Evolutionary conservation across 2,329 filamentous ascomycete species (phyloP).

Genomic region (Emergomyces africanus): DNA sequence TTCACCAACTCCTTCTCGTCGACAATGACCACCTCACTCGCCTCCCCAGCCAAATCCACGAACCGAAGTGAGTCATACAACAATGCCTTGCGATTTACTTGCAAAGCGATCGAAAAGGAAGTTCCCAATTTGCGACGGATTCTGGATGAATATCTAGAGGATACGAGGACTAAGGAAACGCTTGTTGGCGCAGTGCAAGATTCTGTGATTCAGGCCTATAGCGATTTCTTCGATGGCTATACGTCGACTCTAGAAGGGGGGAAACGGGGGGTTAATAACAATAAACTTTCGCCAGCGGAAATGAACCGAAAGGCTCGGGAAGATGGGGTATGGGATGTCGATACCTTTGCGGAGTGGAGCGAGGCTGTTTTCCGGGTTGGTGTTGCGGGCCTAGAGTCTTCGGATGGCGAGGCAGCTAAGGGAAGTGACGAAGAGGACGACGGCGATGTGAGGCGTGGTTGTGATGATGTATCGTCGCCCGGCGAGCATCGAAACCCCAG

Average conservation of each 20-base stretch:
- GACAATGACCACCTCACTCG: constrained; percentile 39
- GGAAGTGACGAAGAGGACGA: constrained; percentile 15
- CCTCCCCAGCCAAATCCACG: constrained; percentile 4
- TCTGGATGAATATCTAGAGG: constrained; percentile 51
- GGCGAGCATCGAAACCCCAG: constrained; percentile 2
- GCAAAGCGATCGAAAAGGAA: constrained; percentile 43
- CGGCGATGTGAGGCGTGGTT: background rate
- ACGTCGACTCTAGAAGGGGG: constrained; percentile 23
- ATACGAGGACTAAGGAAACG: constrained; percentile 52
- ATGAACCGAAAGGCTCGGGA: constrained; percentile 49
- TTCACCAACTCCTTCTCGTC: constrained; percentile 48
- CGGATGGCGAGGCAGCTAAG: constrained; percentile 13
- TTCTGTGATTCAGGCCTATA: constrained; percentile 49
- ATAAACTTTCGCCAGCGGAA: constrained; percentile 17
- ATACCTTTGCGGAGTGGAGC: constrained; percentile 52
- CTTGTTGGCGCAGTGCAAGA: constrained; percentile 54
- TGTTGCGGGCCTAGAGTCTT: constrained; percentile 22
- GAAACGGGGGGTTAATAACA: constrained; percentile 21
- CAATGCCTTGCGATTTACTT: constrained; percentile 1
- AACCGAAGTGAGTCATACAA: constrained; percentile 3
- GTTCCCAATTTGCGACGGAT: constrained; percentile 43
- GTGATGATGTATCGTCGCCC: background rate
- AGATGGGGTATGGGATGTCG: constrained; percentile 51
- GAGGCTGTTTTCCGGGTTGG: constrained; percentile 47
- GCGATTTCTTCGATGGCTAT: constrained; percentile 49